These are phyloP conservation scores for Rhodotorula sp. DNA, from an alignment of 1,284 basidiomycete species.

Conservation along the genomic window DNA sequence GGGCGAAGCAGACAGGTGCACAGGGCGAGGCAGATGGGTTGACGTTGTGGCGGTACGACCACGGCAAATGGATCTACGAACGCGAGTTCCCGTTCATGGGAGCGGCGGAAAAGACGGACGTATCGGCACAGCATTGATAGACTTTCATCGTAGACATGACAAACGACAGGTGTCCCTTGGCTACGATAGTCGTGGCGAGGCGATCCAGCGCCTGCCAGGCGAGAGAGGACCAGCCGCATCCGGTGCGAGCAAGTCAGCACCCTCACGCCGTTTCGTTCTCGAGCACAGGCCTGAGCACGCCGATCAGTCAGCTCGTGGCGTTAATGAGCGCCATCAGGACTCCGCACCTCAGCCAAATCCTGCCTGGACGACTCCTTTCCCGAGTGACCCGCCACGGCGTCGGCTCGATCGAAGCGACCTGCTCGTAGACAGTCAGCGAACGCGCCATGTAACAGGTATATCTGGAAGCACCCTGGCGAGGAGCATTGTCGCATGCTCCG, in stretches of 20 bases:
- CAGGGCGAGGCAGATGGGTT: constrained; percentile 19
- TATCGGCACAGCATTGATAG: background rate
- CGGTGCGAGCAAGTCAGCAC: background rate
- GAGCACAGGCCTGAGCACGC: background rate
- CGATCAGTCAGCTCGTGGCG: background rate
- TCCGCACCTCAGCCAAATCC: constrained; percentile 16
- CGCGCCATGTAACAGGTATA: background rate
- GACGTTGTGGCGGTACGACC: constrained; percentile 19
- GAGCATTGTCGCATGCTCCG: constrained; percentile 43
- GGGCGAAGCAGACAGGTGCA: constrained; percentile 12
- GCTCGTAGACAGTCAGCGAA: background rate
- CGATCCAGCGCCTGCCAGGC: background rate
- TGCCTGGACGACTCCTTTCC: constrained; percentile 23
- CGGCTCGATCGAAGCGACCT: constrained; percentile 18
- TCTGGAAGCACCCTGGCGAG: constrained; percentile 11
- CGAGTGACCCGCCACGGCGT: constrained; percentile 24
- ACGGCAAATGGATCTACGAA: constrained; percentile 18
- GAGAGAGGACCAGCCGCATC: too few relatives aligned
- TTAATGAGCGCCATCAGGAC: too few relatives aligned
- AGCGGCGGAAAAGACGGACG: background rate
- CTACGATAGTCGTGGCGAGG: background rate
- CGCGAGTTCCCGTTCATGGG: constrained; percentile 18
- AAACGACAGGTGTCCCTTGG: background rate
- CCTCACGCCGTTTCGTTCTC: background rate
- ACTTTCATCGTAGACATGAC: too few relatives aligned